phyloP scores from a whole-genome alignment of 2,329 filamentous ascomycete species.

The Fusarium sp. region DNA sequence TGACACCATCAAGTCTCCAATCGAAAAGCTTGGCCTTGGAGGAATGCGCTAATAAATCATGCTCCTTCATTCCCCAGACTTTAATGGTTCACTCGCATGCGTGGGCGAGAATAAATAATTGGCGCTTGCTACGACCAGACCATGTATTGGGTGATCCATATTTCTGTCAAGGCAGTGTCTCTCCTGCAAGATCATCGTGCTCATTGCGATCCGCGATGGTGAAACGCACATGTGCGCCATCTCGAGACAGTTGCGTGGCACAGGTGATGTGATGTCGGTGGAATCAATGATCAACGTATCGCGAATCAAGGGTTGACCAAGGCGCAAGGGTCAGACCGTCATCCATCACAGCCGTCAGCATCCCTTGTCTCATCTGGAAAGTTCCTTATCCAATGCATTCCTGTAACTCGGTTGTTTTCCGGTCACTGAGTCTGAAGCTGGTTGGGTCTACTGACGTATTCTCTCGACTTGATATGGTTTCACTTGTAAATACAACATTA shows the following conservation, averaged over 20 bases:
- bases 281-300: conserved; percentile 13
- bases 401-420: conserved; percentile 5
- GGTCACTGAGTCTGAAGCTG: neutral
- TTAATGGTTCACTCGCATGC: conserved; percentile 19
- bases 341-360: conserved; percentile 5
- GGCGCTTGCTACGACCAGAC: conserved; percentile 17
- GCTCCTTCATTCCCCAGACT: conserved; percentile 36
- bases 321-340: conserved; percentile 8
- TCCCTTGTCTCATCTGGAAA: conserved; percentile 24
- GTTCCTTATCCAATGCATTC: conserved; percentile 2
- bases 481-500: neutral
- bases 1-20: conserved; percentile 22
- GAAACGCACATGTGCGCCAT: conserved; percentile 35
- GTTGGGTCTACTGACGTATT: neutral
- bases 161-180: conserved; percentile 19
- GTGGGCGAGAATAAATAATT: conserved; percentile 1
- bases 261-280: conserved; percentile 18
- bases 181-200: conserved; percentile 18
- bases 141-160: conserved; percentile 25
- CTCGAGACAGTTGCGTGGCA: conserved; percentile 43
- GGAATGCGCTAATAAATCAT: conserved; percentile 28
- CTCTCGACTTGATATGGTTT: neutral
- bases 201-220: conserved; percentile 42
- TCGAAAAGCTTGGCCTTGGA: conserved; percentile 36
- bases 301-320: conserved; percentile 19